Base-by-base conservation (phyloP, 257 asterid genomes). In the Avicennia marina region DNA sequence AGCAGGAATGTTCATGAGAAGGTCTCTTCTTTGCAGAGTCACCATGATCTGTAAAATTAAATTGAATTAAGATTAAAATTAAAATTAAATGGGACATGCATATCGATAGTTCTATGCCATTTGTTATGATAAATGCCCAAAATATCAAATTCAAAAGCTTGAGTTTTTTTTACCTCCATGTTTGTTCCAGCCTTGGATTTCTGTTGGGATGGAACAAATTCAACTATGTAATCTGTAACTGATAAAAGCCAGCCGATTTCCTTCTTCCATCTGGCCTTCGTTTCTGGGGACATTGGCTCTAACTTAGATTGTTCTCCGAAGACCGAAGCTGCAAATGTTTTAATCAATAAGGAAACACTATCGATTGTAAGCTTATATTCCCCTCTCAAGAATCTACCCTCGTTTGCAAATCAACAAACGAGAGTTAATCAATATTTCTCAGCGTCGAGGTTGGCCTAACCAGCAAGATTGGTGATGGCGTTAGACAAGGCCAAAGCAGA, bases 401-500 rank as follows among this genome's bases (percentile, higher is more conserved):
- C n/a, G n/a, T n/a, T 29, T 29, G 5, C 7, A 29, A 29, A 2
- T 29, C 0, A n/a, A n/a, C 41, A 36, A 12, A 36, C 10, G 10
- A 36, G 41, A 36, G 6, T 12, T 11, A 8, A 36, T 36, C 34
- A 4, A 29, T 29, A 8, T 11, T 4, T 36, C 3, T 0, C 13
- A 0, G 13, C 3, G 3, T 12, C 6, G 10, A 11, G 41, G 41
- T 2, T 36, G 13, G 20, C 6, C 13, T 29, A 76, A 83, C 97
- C 95, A 20, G 97, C 84, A 69, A 89, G 93, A 77, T 89, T 89
- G 17, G 97, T 89, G 17, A 86, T 77, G 75, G 97, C 90, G 19
- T 89, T 89, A 11, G 97, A 89, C 40, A 86, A 65, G 45, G 97
- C 97, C 48, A 89, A 56, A 49, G 97, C 97, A 13, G 97, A 85